Conservation (phyloP, 305 asterid genomes). For the Fraxinus sp. region DNA sequence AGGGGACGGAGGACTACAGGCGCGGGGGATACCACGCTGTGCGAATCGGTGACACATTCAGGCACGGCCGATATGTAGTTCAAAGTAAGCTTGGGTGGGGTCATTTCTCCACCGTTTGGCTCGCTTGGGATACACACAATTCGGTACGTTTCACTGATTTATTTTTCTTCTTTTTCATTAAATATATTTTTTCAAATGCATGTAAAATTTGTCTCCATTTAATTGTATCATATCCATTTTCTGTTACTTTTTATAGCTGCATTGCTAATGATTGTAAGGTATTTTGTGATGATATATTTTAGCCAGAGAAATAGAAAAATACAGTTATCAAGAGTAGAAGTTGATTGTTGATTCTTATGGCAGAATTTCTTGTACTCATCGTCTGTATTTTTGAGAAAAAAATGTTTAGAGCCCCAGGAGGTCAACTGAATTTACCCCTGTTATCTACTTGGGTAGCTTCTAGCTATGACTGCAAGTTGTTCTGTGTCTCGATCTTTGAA, state of each 20-base stretch:
- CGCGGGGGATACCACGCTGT: conserved; percentile 94
- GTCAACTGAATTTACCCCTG: neutral
- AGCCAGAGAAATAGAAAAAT: neutral
- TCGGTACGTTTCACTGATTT: conserved; percentile 46
- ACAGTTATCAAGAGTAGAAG: neutral
- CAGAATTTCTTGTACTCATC: neutral
- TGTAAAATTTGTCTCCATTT: neutral
- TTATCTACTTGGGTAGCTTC: neutral
- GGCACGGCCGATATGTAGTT: neutral
- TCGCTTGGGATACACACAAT: conserved; percentile 28
- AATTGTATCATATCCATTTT: neutral
- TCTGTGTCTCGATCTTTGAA: neutral
- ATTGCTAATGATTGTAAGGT: neutral
- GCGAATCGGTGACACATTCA: conserved; percentile 17
- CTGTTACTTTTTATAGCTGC: neutral
- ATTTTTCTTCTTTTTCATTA: neutral
- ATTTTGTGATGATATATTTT: neutral
- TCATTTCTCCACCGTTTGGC: conserved; percentile 9
- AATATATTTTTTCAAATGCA: neutral
- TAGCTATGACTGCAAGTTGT: neutral
- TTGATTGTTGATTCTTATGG: neutral
- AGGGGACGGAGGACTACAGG: conserved; percentile 87
- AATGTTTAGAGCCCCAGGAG: neutral
- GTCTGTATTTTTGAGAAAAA: neutral
- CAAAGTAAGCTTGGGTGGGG: neutral